Evolutionary conservation across 78 protist genomes (phyloP).

Genomic region (Trichosphaerium sp.): DNA sequence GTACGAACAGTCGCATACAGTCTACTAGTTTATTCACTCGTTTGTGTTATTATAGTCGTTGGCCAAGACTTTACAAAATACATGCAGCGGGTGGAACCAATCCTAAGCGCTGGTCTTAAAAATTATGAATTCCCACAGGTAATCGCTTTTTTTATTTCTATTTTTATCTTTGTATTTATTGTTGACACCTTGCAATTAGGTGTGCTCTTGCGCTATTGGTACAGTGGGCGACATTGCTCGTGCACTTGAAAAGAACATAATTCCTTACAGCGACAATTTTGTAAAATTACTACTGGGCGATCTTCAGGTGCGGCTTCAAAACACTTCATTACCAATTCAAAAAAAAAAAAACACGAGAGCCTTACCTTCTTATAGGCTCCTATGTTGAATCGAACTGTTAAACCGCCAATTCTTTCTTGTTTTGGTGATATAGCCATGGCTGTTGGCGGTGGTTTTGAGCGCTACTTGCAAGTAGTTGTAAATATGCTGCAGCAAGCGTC

Average conservation of each 20-base stretch:
- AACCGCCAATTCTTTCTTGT: conserved; percentile 56
- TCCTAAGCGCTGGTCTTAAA: conserved; percentile 13
- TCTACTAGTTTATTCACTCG: background rate
- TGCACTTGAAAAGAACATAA: conserved; percentile 36
- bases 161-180: no score
- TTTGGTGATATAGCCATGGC: conserved; percentile 85
- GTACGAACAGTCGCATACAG: background rate
- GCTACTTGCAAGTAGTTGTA: conserved; percentile 36
- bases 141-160: no score
- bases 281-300: conserved; percentile 32
- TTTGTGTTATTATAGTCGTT: conserved; percentile 8
- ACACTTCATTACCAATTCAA: no score
- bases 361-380: no score
- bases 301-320: no score
- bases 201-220: conserved; percentile 47
- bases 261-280: conserved; percentile 18
- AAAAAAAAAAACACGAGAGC: no score
- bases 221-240: conserved; percentile 71
- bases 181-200: no score
- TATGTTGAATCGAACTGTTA: conserved; percentile 35
- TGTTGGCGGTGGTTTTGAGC: conserved; percentile 41
- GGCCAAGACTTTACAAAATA: conserved; percentile 46
- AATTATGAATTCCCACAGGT: conserved; percentile 12
- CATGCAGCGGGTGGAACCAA: conserved; percentile 45
- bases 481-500: conserved; percentile 30